A percentile compares a stretch with the other conserved stretches of the same genome.
These are phyloP conservation scores for Candida yuanshanica DNA, from an alignment of 805 yeast genomes.

Conservation along the genomic window DNA sequence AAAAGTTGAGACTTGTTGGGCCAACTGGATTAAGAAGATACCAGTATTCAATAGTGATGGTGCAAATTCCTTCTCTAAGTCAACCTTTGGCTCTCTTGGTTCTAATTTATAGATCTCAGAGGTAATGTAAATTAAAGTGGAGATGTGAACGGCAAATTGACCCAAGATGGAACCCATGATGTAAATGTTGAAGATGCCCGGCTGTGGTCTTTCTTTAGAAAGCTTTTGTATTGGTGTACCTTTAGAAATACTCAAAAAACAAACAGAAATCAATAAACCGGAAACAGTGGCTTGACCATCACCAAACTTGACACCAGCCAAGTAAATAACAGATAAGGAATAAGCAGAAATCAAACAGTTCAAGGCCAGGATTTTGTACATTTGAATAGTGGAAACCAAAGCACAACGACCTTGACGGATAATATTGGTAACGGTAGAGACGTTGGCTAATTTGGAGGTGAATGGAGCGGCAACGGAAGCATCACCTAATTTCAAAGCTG, in stretches of 20 bases:
- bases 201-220: slow-evolving; percentile 93
- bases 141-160: slow-evolving; percentile 90
- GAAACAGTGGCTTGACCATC: slow-evolving; percentile 97
- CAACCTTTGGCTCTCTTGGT: slow-evolving; percentile 88
- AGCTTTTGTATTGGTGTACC: slow-evolving; percentile 87
- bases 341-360: slow-evolving; percentile 96
- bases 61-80: slow-evolving; percentile 78
- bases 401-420: slow-evolving; percentile 99
- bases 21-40: slow-evolving; percentile 87
- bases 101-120: slow-evolving; percentile 78
- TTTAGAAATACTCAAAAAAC: slow-evolving; percentile 92
- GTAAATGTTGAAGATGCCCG: slow-evolving; percentile 90
- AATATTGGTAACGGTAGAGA: slow-evolving; percentile 86
- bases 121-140: slow-evolving; percentile 76
- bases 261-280: slow-evolving; percentile 86
- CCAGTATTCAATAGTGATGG: slow-evolving; percentile 96
- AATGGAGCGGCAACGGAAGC: slow-evolving; percentile 99
- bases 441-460: slow-evolving; percentile 90
- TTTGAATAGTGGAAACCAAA: slow-evolving; percentile 92
- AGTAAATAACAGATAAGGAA: slow-evolving; percentile 85
- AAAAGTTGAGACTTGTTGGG: slow-evolving; percentile 96
- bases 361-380: slow-evolving; percentile 96
- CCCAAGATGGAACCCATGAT: slow-evolving; percentile 97
- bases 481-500: slow-evolving; percentile 91
- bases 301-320: slow-evolving; percentile 97